phyloP scores from a whole-genome alignment of 2,329 filamentous ascomycete genomes.

The Colletotrichum tofieldiae region DNA sequence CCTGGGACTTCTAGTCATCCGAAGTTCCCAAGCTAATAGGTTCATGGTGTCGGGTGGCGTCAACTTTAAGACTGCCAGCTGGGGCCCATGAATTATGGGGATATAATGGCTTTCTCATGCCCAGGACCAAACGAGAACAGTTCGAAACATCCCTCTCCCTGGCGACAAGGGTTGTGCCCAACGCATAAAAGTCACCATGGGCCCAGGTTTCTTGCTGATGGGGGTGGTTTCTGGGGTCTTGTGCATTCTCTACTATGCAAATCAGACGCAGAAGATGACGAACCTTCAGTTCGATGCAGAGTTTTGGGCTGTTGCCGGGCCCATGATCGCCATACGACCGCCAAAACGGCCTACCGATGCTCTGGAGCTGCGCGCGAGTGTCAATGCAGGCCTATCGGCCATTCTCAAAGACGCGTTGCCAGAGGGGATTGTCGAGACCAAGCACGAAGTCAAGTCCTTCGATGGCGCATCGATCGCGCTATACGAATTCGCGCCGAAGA shows the following conservation, averaged over 20 bases:
- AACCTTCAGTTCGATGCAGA: constrained; percentile 31
- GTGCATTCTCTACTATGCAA: constrained; percentile 12
- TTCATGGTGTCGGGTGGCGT: not conserved
- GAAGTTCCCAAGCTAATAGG: not conserved
- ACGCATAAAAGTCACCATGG: constrained; percentile 12
- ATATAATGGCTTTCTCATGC: constrained; percentile 12
- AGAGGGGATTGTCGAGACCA: constrained; percentile 20
- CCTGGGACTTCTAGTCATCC: not conserved
- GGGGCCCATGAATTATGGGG: constrained; percentile 1
- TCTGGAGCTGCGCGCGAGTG: constrained; percentile 4
- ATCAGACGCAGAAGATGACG: constrained; percentile 18
- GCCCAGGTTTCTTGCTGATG: not conserved
- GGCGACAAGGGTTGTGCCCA: not conserved
- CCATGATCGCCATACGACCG: constrained; percentile 33
- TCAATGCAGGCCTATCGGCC: constrained; percentile 15
- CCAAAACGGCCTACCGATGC: constrained; percentile 11
- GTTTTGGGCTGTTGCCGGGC: constrained; percentile 30
- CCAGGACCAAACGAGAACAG: not conserved
- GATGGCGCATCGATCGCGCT: constrained; percentile 32
- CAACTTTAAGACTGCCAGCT: not conserved
- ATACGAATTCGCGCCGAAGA: constrained; percentile 22
- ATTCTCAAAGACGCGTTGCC: constrained; percentile 1
- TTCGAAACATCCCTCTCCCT: not conserved
- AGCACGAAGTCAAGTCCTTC: constrained; percentile 17
- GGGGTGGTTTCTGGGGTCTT: not conserved